Percentiles rank a stretch among this genome's conserved stretches.
Conservation (phyloP, 2,329 filamentous ascomycete genomes). For the Diaporthe citri region DNA sequence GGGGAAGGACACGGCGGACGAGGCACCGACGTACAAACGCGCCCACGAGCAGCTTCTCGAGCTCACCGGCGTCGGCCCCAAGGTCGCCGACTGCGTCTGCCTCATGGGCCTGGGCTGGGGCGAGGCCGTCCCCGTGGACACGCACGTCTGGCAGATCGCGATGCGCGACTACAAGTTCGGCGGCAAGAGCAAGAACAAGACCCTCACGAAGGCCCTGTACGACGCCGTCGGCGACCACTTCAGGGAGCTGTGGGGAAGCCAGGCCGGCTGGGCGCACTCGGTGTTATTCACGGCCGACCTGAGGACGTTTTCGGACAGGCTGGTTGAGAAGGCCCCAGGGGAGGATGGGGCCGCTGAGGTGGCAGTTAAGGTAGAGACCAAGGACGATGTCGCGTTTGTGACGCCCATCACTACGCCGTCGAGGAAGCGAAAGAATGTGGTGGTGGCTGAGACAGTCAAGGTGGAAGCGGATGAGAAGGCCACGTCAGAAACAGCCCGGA, state of each 20-base stretch:
- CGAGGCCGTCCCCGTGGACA: constrained; percentile 95
- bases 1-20: constrained; percentile 42
- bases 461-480: constrained; percentile 35
- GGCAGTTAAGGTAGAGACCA: constrained; percentile 47
- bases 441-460: constrained; percentile 39
- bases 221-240: constrained; percentile 93
- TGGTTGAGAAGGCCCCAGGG: constrained; percentile 44
- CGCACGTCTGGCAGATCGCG: constrained; percentile 98
- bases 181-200: constrained; percentile 79
- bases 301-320: constrained; percentile 81
- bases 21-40: constrained; percentile 72
- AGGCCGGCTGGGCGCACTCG: constrained; percentile 97
- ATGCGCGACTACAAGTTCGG: constrained; percentile 96
- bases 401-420: constrained; percentile 18
- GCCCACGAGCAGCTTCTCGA: constrained; percentile 85
- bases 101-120: constrained; percentile 97
- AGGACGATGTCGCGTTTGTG: constrained; percentile 42
- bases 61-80: constrained; percentile 92
- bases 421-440: constrained; percentile 40
- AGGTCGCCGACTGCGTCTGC: constrained; percentile 96
- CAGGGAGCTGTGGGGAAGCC: constrained; percentile 87
- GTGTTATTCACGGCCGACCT: constrained; percentile 96
- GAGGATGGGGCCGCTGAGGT: constrained; percentile 36
- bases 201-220: constrained; percentile 89
- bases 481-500: not conserved